These are phyloP conservation scores for Dactylis glomerata DNA, from an alignment of 176 grass and related monocot genomes.

Conservation along the genomic window DNA sequence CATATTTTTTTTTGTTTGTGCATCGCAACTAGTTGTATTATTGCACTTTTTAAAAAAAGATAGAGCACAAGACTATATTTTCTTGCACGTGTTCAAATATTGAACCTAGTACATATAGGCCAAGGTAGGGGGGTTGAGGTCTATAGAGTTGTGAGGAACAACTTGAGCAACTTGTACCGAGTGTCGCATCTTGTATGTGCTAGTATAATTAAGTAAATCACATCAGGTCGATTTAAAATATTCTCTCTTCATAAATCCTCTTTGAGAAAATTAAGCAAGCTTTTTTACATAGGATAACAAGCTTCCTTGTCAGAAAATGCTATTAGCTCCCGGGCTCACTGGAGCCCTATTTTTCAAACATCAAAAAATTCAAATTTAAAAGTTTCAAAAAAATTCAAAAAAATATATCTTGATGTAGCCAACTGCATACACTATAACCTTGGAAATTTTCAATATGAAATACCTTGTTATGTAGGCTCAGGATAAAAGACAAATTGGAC, in stretches of 20 bases:
- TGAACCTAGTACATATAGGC: slow-evolving; percentile 19
- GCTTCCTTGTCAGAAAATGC: too few species aligned
- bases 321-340: too few species aligned
- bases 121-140: slow-evolving; percentile 30
- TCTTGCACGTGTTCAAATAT: slow-evolving; percentile 32
- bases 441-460: too few species aligned
- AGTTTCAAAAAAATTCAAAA: too few species aligned
- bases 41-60: not conserved
- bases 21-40: slow-evolving; percentile 1
- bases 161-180: slow-evolving; percentile 35
- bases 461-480: too few species aligned
- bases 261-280: not conserved
- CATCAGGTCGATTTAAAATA: slow-evolving; percentile 5
- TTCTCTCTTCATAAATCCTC: not conserved
- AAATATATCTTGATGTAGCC: too few species aligned
- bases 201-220: slow-evolving; percentile 11
- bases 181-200: not conserved
- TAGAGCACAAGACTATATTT: not conserved
- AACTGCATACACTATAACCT: too few species aligned
- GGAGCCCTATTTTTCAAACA: too few species aligned
- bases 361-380: too few species aligned
- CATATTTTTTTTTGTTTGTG: not conserved
- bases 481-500: too few species aligned
- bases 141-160: slow-evolving; percentile 12
- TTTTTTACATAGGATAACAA: not conserved